phyloP scores from a whole-genome alignment of 306 rosid genomes.

The Canavalia ensiformis region DNA sequence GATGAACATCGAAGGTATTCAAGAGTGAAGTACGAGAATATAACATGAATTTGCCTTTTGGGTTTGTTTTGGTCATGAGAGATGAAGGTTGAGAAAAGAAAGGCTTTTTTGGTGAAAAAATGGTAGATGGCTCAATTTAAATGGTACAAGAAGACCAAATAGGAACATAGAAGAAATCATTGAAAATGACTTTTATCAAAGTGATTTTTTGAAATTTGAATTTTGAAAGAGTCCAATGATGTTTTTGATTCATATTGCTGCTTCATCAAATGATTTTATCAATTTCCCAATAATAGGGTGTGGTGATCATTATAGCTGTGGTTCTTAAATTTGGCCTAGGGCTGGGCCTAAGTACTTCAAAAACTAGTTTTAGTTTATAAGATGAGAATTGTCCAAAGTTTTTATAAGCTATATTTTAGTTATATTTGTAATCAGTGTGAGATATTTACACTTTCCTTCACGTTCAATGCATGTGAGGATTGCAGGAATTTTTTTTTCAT shows the following conservation, averaged over 20 bases:
- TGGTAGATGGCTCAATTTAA: background rate
- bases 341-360: too few species aligned
- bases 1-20: background rate
- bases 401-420: too few species aligned
- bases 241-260: background rate
- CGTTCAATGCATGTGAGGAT: too few species aligned
- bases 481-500: too few species aligned
- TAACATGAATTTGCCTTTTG: background rate
- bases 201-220: background rate
- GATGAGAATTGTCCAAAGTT: too few species aligned
- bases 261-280: background rate
- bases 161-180: background rate
- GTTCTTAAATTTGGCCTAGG: too few species aligned
- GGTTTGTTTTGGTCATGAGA: background rate
- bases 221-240: background rate
- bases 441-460: too few species aligned
- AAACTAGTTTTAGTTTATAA: too few species aligned
- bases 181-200: background rate
- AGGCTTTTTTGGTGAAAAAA: background rate
- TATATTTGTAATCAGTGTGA: too few species aligned
- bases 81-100: background rate
- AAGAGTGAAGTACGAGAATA: slow-evolving; percentile 2
- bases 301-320: background rate
- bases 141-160: background rate
- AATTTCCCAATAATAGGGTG: background rate